Percentiles rank a stretch among this genome's conserved stretches.
Conservation (phyloP, 768 basidiomycete species). For the Mycena albidolilacea region DNA sequence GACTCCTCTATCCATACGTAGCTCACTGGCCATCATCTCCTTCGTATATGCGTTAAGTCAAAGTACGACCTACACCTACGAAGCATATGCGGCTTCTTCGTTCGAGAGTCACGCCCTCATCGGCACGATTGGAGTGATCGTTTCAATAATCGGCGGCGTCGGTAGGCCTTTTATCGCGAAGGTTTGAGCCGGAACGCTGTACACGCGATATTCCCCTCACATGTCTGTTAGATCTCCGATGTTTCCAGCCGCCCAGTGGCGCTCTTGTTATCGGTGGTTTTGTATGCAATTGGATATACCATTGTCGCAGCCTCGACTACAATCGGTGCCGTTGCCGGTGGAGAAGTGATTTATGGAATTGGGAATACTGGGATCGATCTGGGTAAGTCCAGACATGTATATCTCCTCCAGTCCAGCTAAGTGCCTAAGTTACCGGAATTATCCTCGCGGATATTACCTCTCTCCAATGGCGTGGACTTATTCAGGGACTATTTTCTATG, state of each 20-base stretch:
- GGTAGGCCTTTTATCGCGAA: slow-evolving; percentile 66
- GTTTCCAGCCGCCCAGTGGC: slow-evolving; percentile 64
- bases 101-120: slow-evolving; percentile 36
- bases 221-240: slow-evolving; percentile 57
- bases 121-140: slow-evolving; percentile 38
- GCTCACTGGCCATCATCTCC: slow-evolving; percentile 22
- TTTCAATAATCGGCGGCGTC: slow-evolving; percentile 47
- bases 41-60: slow-evolving; percentile 26
- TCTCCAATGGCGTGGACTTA: slow-evolving; percentile 37
- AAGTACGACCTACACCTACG: slow-evolving; percentile 28
- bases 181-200: neutral
- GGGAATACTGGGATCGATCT: slow-evolving; percentile 34
- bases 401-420: neutral
- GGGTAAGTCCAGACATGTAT: neutral
- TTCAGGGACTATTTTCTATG: slow-evolving; percentile 30
- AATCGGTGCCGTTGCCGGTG: slow-evolving; percentile 34
- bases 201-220: neutral
- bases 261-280: slow-evolving; percentile 51
- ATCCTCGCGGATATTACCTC: slow-evolving; percentile 37
- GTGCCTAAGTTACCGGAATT: slow-evolving; percentile 9
- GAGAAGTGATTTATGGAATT: slow-evolving; percentile 27
- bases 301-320: slow-evolving; percentile 34
- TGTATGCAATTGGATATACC: slow-evolving; percentile 57
- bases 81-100: slow-evolving; percentile 24
- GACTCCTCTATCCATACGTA: neutral